These are phyloP conservation scores for Suhomyces tanzawaensis DNA, from an alignment of 805 yeast genomes.

Conservation along the genomic window DNA sequence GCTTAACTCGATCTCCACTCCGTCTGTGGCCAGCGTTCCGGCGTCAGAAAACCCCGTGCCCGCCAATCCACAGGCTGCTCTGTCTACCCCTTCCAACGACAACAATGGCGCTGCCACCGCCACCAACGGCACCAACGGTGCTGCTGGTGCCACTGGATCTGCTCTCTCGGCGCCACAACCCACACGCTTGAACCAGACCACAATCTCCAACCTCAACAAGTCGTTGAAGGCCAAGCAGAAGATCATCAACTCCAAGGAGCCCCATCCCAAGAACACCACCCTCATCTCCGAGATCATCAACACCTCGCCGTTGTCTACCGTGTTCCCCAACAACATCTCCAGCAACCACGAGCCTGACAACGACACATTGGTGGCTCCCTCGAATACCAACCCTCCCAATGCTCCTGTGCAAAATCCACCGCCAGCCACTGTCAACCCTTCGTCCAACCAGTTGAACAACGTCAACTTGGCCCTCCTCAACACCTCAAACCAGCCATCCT, in stretches of 20 bases:
- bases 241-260: slow-evolving; percentile 34
- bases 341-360: background rate
- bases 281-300: slow-evolving; percentile 36
- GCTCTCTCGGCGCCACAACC: slow-evolving; percentile 1
- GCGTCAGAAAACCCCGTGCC: background rate
- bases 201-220: slow-evolving; percentile 41
- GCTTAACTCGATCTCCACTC: slow-evolving; percentile 2
- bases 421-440: background rate
- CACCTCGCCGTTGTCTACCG: slow-evolving; percentile 29
- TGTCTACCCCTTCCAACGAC: background rate
- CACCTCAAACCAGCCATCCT: background rate
- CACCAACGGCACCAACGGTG: background rate
- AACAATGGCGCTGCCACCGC: background rate
- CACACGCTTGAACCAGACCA: slow-evolving; percentile 22
- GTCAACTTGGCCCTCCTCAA: slow-evolving; percentile 2
- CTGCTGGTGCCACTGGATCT: background rate
- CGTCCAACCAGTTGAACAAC: slow-evolving; percentile 1
- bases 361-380: background rate
- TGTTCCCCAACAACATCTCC: slow-evolving; percentile 8
- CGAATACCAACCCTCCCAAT: background rate
- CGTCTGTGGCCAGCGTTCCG: background rate
- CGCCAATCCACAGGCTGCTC: background rate
- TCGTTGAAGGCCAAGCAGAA: slow-evolving; percentile 43
- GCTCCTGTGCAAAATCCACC: background rate
- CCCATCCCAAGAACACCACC: slow-evolving; percentile 35